These are phyloP conservation scores for Rhynchospora tenuis DNA, from an alignment of 176 grass and related monocot species.

Conservation along the genomic window DNA sequence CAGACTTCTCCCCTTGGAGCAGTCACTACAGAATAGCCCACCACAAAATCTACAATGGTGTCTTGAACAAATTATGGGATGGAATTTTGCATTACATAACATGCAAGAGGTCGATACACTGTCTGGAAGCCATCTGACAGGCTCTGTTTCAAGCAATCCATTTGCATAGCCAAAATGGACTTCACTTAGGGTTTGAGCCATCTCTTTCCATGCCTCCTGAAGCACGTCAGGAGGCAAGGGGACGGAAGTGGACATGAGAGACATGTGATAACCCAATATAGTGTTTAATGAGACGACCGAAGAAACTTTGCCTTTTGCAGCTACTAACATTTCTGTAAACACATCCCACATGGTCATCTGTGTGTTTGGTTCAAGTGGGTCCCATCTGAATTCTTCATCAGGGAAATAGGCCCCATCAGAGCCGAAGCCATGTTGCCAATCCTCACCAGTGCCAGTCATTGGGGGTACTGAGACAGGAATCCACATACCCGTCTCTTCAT, in stretches of 20 bases:
- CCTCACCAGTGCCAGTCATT: constrained; percentile 51
- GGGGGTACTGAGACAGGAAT: constrained; percentile 81
- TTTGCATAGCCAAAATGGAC: constrained; percentile 35
- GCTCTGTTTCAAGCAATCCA: constrained; percentile 65
- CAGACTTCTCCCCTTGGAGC: constrained; percentile 79
- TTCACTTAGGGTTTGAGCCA: constrained; percentile 45
- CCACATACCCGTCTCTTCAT: constrained; percentile 72
- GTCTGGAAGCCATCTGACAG: constrained; percentile 76
- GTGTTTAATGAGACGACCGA: constrained; percentile 40
- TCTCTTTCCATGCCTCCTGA: constrained; percentile 79
- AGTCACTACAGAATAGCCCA: constrained; percentile 65
- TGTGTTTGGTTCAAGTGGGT: constrained; percentile 41
- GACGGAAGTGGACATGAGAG: constrained; percentile 39
- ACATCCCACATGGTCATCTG: constrained; percentile 96
- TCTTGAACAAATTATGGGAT: constrained; percentile 69
- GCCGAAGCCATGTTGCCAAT: constrained; percentile 64
- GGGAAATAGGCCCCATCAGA: constrained; percentile 41
- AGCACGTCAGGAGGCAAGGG: constrained; percentile 25
- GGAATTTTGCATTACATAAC: constrained; percentile 61
- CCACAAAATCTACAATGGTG: constrained; percentile 95
- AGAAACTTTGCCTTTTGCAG: constrained; percentile 47
- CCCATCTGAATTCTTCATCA: constrained; percentile 70
- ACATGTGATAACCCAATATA: constrained; percentile 39
- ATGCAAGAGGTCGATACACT: constrained; percentile 77
- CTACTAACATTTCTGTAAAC: constrained; percentile 58